Evolutionary conservation across 129 eudicot genomes (phyloP).

Genomic region (Pulicaria dysenterica): DNA sequence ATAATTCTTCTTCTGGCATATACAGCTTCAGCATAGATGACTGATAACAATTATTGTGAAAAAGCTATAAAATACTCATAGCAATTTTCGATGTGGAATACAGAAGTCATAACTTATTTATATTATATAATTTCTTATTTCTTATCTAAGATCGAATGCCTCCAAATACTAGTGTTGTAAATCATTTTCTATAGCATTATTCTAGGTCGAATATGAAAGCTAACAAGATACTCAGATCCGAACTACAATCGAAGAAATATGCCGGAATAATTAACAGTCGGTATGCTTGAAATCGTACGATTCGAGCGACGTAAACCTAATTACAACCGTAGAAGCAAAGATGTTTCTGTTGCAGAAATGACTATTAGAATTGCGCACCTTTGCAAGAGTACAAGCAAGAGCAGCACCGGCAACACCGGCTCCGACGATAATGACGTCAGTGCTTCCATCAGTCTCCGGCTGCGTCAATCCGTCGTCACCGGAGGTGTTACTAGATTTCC

Average conservation of each 20-base stretch:
- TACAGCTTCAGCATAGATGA: slow-evolving; percentile 10
- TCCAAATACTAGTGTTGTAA: too few species aligned
- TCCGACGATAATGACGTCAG: slow-evolving; percentile 62
- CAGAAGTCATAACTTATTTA: neutral
- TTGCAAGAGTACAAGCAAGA: slow-evolving; percentile 65
- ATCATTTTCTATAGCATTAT: neutral
- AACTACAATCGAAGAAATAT: neutral
- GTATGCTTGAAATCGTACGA: slow-evolving; percentile 4
- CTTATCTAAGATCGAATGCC: too few species aligned
- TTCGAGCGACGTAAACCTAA: neutral
- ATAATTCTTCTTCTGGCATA: slow-evolving; percentile 5
- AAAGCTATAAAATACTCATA: neutral
- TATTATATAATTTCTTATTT: neutral
- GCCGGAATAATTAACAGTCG: neutral
- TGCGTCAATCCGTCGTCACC: slow-evolving; percentile 3
- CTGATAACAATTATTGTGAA: slow-evolving; percentile 11
- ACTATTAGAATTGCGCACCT: slow-evolving; percentile 32
- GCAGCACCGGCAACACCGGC: slow-evolving; percentile 81
- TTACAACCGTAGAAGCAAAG: slow-evolving; percentile 26
- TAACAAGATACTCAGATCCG: neutral
- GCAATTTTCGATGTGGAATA: neutral
- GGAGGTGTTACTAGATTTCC: slow-evolving; percentile 19
- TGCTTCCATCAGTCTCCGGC: slow-evolving; percentile 37
- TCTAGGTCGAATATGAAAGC: too few species aligned
- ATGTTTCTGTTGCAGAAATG: slow-evolving; percentile 9